Evolutionary conservation across 164 flowering plant genomes (phyloP), one percentile per base, ranked within the genome.

Genomic region (Vitis rotundifolia): DNA sequence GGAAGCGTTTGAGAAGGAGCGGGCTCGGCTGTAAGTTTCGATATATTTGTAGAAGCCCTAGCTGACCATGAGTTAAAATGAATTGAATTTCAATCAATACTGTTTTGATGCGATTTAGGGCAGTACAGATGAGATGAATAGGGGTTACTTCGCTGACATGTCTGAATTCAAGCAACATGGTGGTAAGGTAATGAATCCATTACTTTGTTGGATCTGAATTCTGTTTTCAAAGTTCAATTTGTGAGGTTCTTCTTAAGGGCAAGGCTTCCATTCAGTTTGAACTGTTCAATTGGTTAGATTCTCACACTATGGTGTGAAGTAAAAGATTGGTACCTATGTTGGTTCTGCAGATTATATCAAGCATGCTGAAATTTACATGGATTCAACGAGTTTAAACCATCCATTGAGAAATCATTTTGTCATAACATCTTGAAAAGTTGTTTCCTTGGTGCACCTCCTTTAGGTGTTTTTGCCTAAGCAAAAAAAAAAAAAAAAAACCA

Each of bases 81-180:
- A n/a, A 19, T 50, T 50, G 31, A 51, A 59, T 59, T 37, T 64
- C 44, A 8, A 19, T 63, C 19, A 51, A 22, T 66, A 31, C 14
- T 55, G 61, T 59, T 28, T 31, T 22, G 18, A n/a, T 71, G 64
- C 69, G 70, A 51, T 78, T 73, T 87, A 82, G 91, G 85, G 86
- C 97, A 95, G 98, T 87, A 48, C 75, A 69, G 98, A 96, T 85
- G 99, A 93, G 79, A 84, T 93, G 95, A 96, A 78, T 64, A 81
- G 99, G 77, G 97, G 99, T 31, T 90, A 91, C 78, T 96, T 96
- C 67, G 95, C 91, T 11, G 98, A 96, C 69, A 83, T 90, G 48
- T 59, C 82, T 0, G 99, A 96, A 79, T 77, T 91, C 51, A 84
- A 87, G 82, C 69, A 91, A 72, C 97, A 96, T 80, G 97, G 97